Percentiles rank a stretch among this genome's conserved stretches.
Conservation (phyloP, 1,284 basidiomycete genomes). For the Puccinia horiana region DNA sequence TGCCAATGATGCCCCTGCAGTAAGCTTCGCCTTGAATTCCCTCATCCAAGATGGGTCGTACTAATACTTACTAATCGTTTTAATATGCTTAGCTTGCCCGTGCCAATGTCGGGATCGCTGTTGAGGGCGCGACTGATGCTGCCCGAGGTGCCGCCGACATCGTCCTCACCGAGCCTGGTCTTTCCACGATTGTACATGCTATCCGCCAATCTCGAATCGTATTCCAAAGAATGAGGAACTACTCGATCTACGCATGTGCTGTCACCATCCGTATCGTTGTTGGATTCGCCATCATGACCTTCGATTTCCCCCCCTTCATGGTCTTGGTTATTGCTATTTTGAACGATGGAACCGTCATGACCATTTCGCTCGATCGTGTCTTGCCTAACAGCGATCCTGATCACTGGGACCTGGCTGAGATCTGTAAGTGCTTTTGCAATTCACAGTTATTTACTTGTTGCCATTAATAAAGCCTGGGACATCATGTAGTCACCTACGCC, state of each 20-base stretch:
- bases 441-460: too few relatives aligned
- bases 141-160: conserved; percentile 94
- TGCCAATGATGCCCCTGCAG: conserved; percentile 92
- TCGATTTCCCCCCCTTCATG: conserved; percentile 99
- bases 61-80: too few relatives aligned
- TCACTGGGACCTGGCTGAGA: conserved; percentile 93
- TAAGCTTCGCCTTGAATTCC: too few relatives aligned
- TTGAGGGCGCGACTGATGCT: conserved; percentile 93
- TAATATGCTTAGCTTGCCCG: too few relatives aligned
- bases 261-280: conserved; percentile 98
- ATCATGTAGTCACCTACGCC: conserved; percentile 75
- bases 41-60: too few relatives aligned
- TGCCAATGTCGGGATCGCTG: conserved; percentile 63
- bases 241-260: conserved; percentile 69
- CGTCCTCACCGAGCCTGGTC: conserved; percentile 89
- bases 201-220: conserved; percentile 92
- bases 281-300: conserved; percentile 91
- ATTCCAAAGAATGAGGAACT: conserved; percentile 61
- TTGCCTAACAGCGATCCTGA: conserved; percentile 81
- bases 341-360: conserved; percentile 96
- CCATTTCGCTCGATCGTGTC: conserved; percentile 92
- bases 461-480: too few relatives aligned
- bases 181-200: conserved; percentile 93
- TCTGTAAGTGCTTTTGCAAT: too few relatives aligned
- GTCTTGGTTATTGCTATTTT: conserved; percentile 93